A percentile compares a stretch with the other conserved stretches of the same genome.
These are phyloP conservation scores for Xylaria nigripes DNA, from an alignment of 495 filamentous ascomycete species.

Conservation along the genomic window DNA sequence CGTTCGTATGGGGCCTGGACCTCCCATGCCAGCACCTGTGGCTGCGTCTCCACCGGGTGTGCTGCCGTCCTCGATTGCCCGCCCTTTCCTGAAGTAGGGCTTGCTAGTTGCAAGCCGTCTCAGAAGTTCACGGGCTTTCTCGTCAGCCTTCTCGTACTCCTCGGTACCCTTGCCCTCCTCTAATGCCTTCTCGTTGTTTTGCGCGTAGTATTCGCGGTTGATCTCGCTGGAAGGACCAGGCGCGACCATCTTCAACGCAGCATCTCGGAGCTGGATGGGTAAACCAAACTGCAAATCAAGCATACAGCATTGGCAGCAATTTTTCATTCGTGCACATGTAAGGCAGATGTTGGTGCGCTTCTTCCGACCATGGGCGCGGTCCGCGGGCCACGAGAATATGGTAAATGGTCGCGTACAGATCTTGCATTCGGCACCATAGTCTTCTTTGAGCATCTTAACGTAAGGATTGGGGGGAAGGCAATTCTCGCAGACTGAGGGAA, in stretches of 20 bases:
- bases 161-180: constrained; percentile 76
- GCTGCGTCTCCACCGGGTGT: constrained; percentile 38
- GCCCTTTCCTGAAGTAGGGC: constrained; percentile 84
- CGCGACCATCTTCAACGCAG: constrained; percentile 94
- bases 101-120: constrained; percentile 80
- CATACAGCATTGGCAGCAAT: constrained; percentile 99
- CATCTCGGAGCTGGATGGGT: constrained; percentile 87
- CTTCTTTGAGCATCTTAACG: constrained; percentile 97
- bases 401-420: constrained; percentile 94
- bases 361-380: constrained; percentile 76
- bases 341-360: constrained; percentile 88
- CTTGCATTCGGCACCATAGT: constrained; percentile 76
- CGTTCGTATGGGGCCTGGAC: constrained; percentile 63
- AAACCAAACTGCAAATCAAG: constrained; percentile 91
- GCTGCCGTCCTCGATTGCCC: constrained; percentile 51
- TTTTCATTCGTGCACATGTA: constrained; percentile 90
- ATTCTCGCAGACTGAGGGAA: constrained; percentile 57
- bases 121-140: constrained; percentile 85
- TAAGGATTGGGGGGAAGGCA: constrained; percentile 96
- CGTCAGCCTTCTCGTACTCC: constrained; percentile 93
- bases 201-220: constrained; percentile 95
- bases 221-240: constrained; percentile 84
- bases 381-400: constrained; percentile 85
- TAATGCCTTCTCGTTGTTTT: constrained; percentile 90
- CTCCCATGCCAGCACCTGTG: constrained; percentile 38